A percentile compares a stretch with the other conserved stretches of the same genome.
phyloP scores from a whole-genome alignment of 441 rosid genomes.

The Daphne laureola region DNA sequence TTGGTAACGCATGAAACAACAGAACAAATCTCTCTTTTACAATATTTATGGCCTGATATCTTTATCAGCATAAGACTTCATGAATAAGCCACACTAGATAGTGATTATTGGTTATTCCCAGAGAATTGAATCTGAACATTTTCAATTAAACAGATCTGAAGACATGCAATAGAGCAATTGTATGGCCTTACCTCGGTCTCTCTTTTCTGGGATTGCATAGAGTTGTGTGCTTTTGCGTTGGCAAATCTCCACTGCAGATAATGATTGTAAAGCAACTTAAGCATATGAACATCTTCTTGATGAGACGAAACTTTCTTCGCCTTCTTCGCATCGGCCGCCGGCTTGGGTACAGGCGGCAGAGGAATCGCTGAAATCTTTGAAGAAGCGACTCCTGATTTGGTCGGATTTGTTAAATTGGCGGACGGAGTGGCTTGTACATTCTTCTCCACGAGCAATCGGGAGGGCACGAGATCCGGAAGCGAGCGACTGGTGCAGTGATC shows the following conservation, averaged over 20 bases:
- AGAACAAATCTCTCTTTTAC: too few species aligned
- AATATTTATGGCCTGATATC: too few species aligned
- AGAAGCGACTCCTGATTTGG: slow-evolving; percentile 14
- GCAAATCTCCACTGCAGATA: slow-evolving; percentile 74
- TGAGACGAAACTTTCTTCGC: slow-evolving; percentile 40
- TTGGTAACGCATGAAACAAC: not conserved
- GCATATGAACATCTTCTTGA: slow-evolving; percentile 50
- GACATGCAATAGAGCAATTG: too few species aligned
- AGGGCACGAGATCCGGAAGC: slow-evolving; percentile 24
- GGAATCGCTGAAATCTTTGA: slow-evolving; percentile 28
- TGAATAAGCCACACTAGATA: too few species aligned
- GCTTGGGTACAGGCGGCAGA: slow-evolving; percentile 54
- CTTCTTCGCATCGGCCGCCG: slow-evolving; percentile 28
- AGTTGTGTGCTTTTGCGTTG: slow-evolving; percentile 54
- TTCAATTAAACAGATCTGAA: too few species aligned
- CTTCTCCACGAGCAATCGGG: slow-evolving; percentile 29
- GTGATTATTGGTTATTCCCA: too few species aligned
- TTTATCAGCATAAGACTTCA: too few species aligned
- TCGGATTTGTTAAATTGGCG: slow-evolving; percentile 16
- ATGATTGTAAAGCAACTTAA: slow-evolving; percentile 57
- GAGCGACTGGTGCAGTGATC: slow-evolving; percentile 14
- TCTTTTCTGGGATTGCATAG: slow-evolving; percentile 39
- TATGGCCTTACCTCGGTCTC: slow-evolving; percentile 47
- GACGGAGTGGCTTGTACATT: slow-evolving; percentile 26
- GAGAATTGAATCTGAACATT: too few species aligned